Base-by-base conservation (phyloP, 495 filamentous ascomycete species). In the Lasiosphaeria miniovina region DNA sequence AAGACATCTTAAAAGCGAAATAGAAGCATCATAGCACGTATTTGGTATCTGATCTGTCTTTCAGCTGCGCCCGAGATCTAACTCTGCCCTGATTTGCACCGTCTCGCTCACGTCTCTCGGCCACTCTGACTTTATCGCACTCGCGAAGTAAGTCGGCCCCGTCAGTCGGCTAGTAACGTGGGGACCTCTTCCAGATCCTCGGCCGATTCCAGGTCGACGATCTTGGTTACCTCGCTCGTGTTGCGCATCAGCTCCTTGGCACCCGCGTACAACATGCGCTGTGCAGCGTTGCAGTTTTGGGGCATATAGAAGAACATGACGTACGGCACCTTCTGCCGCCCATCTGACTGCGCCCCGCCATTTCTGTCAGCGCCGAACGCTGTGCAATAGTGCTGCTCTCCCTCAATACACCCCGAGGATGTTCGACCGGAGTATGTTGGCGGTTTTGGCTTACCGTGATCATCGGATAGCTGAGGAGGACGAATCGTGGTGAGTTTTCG, bases 241-340 rank as follows among this genome's bases (percentile, higher is more conserved):
- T 88, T 95, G 62, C 93, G 86, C 85, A 98, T 90, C 74, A 96
- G 74, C 76, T 98, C 93, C 72, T 95, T 96, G 32, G 93, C 93
- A 17, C 91, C 86, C 15, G 94, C 94, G 75, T 98, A 98, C 76
- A 91, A 81, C 94, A 97, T 98, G 53, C 90, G 86, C 68, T 87
- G 73, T 61, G 88, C 88, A 60, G 78, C 82, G 71, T 94, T 96
- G 76, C 90, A 92, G 49, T 93, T 96, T 49, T 84, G 87, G 15
- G 94, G 94, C 51, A 97, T 82, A 74, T 93, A 96, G 77, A 92
- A 96, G 41, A 98, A 76, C 69, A 98, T 84, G 46, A 96, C 91
- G 71, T 98, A 98, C 32, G 93, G 94, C 7, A 75, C 73, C 9
- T 74, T 76, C 34, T 76, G 45, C 8, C 78, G 76, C 38, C 78